Evolutionary conservation across 2,329 filamentous ascomycete genomes (phyloP), one percentile per base, ranked within the genome.

Genomic region (Seiridium unicorne): DNA sequence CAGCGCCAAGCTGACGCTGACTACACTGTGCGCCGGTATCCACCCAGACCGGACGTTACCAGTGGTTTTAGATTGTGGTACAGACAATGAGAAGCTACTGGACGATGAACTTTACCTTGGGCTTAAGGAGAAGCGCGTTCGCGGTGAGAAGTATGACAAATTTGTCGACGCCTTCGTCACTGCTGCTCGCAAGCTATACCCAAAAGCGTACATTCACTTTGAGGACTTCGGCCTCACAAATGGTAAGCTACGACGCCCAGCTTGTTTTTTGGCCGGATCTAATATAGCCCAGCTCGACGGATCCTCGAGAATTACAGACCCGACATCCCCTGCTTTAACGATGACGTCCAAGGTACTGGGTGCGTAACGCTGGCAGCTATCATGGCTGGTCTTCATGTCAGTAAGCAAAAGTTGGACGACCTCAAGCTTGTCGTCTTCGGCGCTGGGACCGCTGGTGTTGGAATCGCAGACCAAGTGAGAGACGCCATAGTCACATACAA

Each of bases 311-410:
- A 81, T 42, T 96, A 95, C 68, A 84, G 89, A 1, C 81, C 88
- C 0, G 70, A 89, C 55, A 88, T 94, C 6, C 82, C 92, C 0
- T 96, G 92, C 72, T 96, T 97, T 80, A 96, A 96, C 68, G 93
- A 96, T 61, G 92, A 96, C 71, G 88, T 96, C 0, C 92, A 96
- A 73, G 93, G 92, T 1, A 96, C 93, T 0, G 93, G 92, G 0
- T 94, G 91, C 61, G 92, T 96, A 1, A 94, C 93, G 0, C 82
- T 96, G 0, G 92, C 92, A 0, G 92, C 90, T 1, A 88, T 96
- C 63, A 87, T 92, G 78, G 86, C 92, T 0, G 92, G 85, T 0
- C 78, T 93, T 6, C 85, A 91, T 61, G 87, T 94, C 6, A 87
- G 82, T 62, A 81, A 86, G 3, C 76, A 88, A 57, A 85, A 88